These are phyloP conservation scores for Fusarium acutatum DNA, from an alignment of 2,329 filamentous ascomycete genomes.

Conservation along the genomic window DNA sequence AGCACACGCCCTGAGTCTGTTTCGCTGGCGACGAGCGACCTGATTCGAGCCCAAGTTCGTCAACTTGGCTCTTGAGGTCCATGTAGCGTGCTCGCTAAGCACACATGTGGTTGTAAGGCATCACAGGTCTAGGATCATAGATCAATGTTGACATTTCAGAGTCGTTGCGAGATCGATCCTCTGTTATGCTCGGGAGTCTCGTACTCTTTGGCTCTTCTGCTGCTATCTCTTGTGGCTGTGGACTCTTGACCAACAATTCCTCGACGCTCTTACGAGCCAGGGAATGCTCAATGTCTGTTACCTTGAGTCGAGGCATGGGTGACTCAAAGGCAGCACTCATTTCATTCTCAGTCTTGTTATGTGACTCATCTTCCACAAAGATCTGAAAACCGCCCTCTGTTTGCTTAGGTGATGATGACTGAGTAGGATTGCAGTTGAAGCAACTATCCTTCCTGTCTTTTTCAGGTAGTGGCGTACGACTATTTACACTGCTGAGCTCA, in stretches of 20 bases:
- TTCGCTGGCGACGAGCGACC: slow-evolving; percentile 30
- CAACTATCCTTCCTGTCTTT: slow-evolving; percentile 25
- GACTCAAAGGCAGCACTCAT: slow-evolving; percentile 3
- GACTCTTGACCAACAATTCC: slow-evolving; percentile 18
- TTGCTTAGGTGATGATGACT: slow-evolving; percentile 18
- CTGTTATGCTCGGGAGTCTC: not conserved
- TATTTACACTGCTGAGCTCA: slow-evolving; percentile 35
- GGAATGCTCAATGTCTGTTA: slow-evolving; percentile 42
- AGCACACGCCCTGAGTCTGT: slow-evolving; percentile 27
- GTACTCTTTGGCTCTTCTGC: not conserved
- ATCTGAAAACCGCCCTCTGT: not conserved
- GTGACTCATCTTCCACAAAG: not conserved
- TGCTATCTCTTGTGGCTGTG: not conserved
- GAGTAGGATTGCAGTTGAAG: slow-evolving; percentile 34
- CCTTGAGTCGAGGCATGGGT: slow-evolving; percentile 33
- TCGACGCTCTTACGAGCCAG: slow-evolving; percentile 38
- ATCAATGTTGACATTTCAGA: slow-evolving; percentile 33
- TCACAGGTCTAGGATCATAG: slow-evolving; percentile 47
- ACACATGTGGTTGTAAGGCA: slow-evolving; percentile 52
- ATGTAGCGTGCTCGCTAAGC: slow-evolving; percentile 54
- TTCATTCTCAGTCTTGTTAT: not conserved
- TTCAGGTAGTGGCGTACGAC: slow-evolving; percentile 16
- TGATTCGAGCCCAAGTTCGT: slow-evolving; percentile 52
- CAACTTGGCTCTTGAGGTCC: slow-evolving; percentile 52
- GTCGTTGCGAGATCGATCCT: slow-evolving; percentile 5